phyloP scores from a whole-genome alignment of 2,329 filamentous ascomycete species.

The Stachybotrys chartarum region DNA sequence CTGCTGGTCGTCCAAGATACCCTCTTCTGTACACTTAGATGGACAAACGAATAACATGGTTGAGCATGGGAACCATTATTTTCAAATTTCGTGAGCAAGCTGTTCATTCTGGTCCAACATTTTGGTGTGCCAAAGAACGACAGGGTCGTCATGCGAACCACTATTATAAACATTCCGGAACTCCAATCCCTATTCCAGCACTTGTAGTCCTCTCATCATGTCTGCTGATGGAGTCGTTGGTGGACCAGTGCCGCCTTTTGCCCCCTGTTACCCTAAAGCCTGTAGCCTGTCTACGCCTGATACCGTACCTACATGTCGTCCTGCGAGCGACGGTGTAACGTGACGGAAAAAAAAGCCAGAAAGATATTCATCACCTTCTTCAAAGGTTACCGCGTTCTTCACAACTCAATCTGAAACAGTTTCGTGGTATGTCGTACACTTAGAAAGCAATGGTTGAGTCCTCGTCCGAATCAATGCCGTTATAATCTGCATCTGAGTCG shows the following conservation, averaged over 20 bases:
- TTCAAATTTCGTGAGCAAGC: too few species aligned
- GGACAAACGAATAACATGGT: not conserved
- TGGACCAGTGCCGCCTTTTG: not conserved
- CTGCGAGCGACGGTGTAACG: not conserved
- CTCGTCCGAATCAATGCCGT: slow-evolving; percentile 33
- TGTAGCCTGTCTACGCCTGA: not conserved
- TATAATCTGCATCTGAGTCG: slow-evolving; percentile 51
- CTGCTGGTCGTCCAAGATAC: not conserved
- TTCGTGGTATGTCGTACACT: not conserved
- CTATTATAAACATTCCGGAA: too few species aligned
- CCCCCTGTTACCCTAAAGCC: not conserved
- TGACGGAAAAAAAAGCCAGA: not conserved
- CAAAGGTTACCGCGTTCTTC: too few species aligned
- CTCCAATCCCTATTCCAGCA: too few species aligned
- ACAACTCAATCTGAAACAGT: too few species aligned
- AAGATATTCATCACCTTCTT: not conserved
- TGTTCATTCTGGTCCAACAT: too few species aligned
- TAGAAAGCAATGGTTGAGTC: not conserved
- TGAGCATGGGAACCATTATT: not conserved
- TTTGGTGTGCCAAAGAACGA: too few species aligned
- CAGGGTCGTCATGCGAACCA: too few species aligned
- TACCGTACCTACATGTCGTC: not conserved
- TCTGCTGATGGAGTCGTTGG: not conserved
- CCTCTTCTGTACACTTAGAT: not conserved
- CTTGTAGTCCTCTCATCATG: not conserved